Conservation (phyloP, 1,284 basidiomycete genomes). For the Pseudozyma tsukubaensis region DNA sequence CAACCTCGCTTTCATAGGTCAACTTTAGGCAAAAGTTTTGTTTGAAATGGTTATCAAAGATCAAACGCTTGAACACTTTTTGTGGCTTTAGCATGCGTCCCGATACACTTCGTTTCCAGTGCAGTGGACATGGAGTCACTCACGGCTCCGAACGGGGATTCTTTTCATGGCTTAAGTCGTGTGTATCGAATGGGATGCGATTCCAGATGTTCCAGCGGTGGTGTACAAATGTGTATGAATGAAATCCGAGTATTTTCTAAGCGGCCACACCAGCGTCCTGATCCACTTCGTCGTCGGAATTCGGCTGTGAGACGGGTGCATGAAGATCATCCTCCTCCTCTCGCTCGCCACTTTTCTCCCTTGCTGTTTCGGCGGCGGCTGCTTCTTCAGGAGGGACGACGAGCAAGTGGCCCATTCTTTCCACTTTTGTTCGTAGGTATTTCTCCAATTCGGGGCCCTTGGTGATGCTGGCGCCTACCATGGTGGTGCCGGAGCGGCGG, state of each 20-base stretch:
- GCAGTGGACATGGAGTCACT: too few relatives aligned
- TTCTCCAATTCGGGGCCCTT: constrained; percentile 90
- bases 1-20: too few relatives aligned
- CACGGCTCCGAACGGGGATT: too few relatives aligned
- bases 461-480: constrained; percentile 84
- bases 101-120: too few relatives aligned
- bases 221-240: background rate
- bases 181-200: too few relatives aligned
- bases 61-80: too few relatives aligned
- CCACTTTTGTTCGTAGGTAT: constrained; percentile 93
- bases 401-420: constrained; percentile 95
- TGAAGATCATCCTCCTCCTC: constrained; percentile 3
- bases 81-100: too few relatives aligned
- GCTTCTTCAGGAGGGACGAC: constrained; percentile 71
- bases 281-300: constrained; percentile 27
- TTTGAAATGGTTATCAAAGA: too few relatives aligned
- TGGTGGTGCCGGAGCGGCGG: constrained; percentile 78
- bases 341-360: background rate
- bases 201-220: too few relatives aligned
- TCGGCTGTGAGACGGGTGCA: constrained; percentile 26
- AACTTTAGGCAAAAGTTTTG: too few relatives aligned
- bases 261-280: too few relatives aligned
- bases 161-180: too few relatives aligned
- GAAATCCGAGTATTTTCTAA: background rate
- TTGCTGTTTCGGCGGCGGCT: background rate